Evolutionary conservation across 768 basidiomycete genomes (phyloP), one percentile per base, ranked within the genome.

Genomic region (Leucocoprinus leucothites): DNA sequence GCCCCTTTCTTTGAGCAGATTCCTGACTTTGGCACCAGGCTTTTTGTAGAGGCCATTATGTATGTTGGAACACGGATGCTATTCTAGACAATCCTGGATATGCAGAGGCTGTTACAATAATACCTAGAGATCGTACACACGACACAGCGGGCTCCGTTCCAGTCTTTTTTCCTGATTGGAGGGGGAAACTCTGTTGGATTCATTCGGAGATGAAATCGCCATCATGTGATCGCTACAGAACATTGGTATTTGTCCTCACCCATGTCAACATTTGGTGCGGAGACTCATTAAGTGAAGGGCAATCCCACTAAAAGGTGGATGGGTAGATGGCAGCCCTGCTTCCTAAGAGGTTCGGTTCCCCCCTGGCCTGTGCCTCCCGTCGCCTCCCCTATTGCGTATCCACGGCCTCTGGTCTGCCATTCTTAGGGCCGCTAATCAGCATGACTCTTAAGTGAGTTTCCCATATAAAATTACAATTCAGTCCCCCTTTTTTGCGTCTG

Each of bases 361-460:
- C 21, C 35, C 18, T n/a, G 9, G 11, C 7, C 11, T 11, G 14
- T 28, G 14, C n/a, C 13, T 34, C 28, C 21, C 40, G 5, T 35
- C 48, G 28, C 22, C 22, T 25, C 8, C 48, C 19, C 21, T 25
- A 28, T 18, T 34, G 42, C 41, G 21, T 7, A 26, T 48, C 47
- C 21, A 13, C 21, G 3, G 40, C 36, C n/a, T 34, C 24, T 13
- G 26, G 4, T 25, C 40, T 14, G 3, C 34, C 22, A 1, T 34
- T 24, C 14, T 21, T 19, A 19, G 40, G 26, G 14, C 18, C n/a
- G 14, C 40, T 36, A 22, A 31, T 49, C 11, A 34, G 22, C n/a
- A 56, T 56, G 54, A 22, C 47, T 40, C 28, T 56, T 14, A 42
- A 43, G 54, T 56, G 31, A 56, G 54, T 56, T 45, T 34, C 48